Evolutionary conservation across 1,284 basidiomycete species (phyloP).

Genomic region (Gymnopus androsaceus): DNA sequence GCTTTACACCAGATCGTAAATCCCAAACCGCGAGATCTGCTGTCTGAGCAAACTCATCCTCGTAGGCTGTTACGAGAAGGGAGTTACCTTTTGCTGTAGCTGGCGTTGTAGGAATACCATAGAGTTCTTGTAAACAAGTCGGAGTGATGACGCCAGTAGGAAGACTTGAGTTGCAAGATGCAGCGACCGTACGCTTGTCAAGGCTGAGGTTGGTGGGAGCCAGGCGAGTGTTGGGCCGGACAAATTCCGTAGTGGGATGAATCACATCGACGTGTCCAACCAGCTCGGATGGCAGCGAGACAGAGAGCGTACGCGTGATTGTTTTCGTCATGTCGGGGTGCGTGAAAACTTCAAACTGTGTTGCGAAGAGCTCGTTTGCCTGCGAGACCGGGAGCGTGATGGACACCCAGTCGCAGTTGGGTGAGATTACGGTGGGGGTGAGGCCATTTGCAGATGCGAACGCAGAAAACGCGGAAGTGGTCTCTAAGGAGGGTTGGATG

Average conservation of each 20-base stretch:
- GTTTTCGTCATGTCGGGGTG: slow-evolving; percentile 4
- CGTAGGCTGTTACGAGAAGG: too few relatives aligned
- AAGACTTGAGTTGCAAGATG: slow-evolving; percentile 14
- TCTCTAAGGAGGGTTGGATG: too few relatives aligned
- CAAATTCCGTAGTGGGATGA: slow-evolving; percentile 14
- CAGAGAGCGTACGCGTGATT: too few relatives aligned
- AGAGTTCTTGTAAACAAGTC: slow-evolving; percentile 25
- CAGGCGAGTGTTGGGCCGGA: neutral
- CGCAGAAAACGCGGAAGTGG: too few relatives aligned
- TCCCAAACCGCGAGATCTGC: slow-evolving; percentile 20
- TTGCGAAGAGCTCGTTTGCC: slow-evolving; percentile 12
- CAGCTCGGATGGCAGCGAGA: slow-evolving; percentile 12
- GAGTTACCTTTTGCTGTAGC: too few relatives aligned
- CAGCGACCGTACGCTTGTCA: slow-evolving; percentile 5
- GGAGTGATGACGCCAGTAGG: slow-evolving; percentile 21
- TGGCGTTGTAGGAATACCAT: too few relatives aligned
- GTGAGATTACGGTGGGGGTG: too few relatives aligned
- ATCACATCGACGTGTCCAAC: slow-evolving; percentile 11
- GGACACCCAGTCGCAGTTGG: too few relatives aligned
- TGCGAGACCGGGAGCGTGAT: slow-evolving; percentile 13
- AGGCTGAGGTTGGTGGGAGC: neutral
- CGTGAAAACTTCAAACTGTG: slow-evolving; percentile 13
- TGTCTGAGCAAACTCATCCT: slow-evolving; percentile 13
- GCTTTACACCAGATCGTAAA: slow-evolving; percentile 20
- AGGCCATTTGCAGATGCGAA: too few relatives aligned